Evolutionary conservation across 2,329 filamentous ascomycete species (phyloP).

Genomic region (Venturia oleaginea): DNA sequence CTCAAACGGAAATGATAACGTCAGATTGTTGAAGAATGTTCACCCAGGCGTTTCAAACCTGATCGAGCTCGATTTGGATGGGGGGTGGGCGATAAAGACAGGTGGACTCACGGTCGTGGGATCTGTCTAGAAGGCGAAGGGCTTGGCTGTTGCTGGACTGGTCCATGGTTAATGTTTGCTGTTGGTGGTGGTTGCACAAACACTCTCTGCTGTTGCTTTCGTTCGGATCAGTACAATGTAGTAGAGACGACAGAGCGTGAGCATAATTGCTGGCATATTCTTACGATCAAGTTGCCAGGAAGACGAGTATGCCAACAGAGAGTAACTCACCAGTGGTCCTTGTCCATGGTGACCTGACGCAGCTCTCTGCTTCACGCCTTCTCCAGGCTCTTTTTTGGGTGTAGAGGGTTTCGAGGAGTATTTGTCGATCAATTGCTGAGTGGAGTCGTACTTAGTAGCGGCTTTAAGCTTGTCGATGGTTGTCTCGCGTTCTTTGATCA

Average conservation of each 20-base stretch:
- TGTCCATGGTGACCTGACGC: background rate
- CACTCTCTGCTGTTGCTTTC: slow-evolving; percentile 19
- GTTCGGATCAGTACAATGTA: background rate
- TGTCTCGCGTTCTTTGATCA: slow-evolving; percentile 69
- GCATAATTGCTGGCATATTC: background rate
- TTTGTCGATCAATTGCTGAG: slow-evolving; percentile 84
- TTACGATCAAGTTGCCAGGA: slow-evolving; percentile 20
- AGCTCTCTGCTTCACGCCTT: background rate
- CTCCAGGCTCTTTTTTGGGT: slow-evolving; percentile 15
- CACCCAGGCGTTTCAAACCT: background rate
- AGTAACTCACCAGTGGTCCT: slow-evolving; percentile 13
- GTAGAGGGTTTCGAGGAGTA: slow-evolving; percentile 50
- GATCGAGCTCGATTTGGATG: background rate
- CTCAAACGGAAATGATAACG: background rate
- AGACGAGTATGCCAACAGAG: too few relatives aligned
- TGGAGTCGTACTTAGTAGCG: slow-evolving; percentile 93
- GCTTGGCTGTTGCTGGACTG: slow-evolving; percentile 20
- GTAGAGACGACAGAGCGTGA: background rate
- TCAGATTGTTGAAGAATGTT: background rate
- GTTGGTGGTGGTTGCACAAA: slow-evolving; percentile 22
- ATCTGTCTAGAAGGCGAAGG: slow-evolving; percentile 15
- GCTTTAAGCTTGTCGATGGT: slow-evolving; percentile 93
- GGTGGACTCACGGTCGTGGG: slow-evolving; percentile 15
- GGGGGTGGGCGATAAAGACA: background rate
- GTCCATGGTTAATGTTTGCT: slow-evolving; percentile 24